Base-by-base conservation (phyloP, 352 stramenopile species). In the Pythium aphanidermatum region DNA sequence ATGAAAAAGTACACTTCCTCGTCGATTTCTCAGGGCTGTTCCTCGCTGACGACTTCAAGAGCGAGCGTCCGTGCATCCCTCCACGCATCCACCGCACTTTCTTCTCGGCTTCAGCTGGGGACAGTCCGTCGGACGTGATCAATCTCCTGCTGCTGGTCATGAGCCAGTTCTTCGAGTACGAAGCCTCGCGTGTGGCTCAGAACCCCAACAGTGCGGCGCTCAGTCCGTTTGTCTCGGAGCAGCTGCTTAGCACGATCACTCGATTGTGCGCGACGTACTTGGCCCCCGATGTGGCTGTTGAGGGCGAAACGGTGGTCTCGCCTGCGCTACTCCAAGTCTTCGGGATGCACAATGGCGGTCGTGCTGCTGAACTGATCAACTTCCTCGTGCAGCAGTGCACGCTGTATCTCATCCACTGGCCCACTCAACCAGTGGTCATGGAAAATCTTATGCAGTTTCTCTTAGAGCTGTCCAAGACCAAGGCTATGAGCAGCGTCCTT, bases 191-290 rank as follows among this genome's bases (percentile, higher is more conserved):
- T 3, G 60, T 93, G 10, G 68, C 66, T 4, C 55, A 70, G 34
- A 83, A 74, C 35, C 69, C 81, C 6, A 54, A 60, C 17, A 90
- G 74, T 19, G 49, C 64, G 21, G 63, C 53, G 26, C 54, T 91
- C 14, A 93, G 82, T 58, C 82, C 82, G 7, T 92, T 89, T 46
- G 71, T 93, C 24, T 85, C 77, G 3, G 82, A 93, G 61, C 68
- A 81, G 27, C 58, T 93, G 20, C 55, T 90, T 16, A 67, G 63
- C 17, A 88, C 79, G 14, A 83, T 76, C 31, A 89, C 80, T 24
- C 74, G 80, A 1, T 32, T 94, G 7, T 79, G 74, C 36, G 77
- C 80, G 24, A 92, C 82, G 28, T 94, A 90, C 42, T 54, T 91
- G 19, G 55, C 65, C 0, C 75, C 73, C 4, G 70, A 86, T 27